Evolutionary conservation across 1,139 yeast genomes (phyloP), one percentile per base, ranked within the genome.

Genomic region (Candida sp.): DNA sequence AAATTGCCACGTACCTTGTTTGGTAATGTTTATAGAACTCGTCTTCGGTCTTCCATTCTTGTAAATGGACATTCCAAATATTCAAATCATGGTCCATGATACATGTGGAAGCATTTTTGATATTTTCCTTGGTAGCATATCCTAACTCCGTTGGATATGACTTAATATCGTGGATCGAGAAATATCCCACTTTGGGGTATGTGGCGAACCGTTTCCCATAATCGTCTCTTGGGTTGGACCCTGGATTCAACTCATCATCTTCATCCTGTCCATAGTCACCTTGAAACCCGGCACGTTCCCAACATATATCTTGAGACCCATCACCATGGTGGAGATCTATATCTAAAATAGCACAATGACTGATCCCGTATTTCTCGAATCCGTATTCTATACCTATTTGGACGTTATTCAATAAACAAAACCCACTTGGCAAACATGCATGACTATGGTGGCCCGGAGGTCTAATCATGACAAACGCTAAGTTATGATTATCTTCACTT

Each of bases 381-480:
- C 96, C 96, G 58, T 88, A 88, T 56, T 87, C 95, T 33, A 87
- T 81, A 4, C 87, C 91, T 42, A 88, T 80, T 50, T 87, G 96
- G 0, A 84, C 95, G 55, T 88, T 88, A 63, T 88, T 88, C 45
- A 88, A 70, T 41, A 88, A 65, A 61, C 96, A 88, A 58, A 88
- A 88, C n/a, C 96, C 96, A 33, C 91, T 82, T 0, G 96, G 96
- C 19, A 81, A 75, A 47, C 86, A 81, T 0, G 90, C 86, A 55
- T 87, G 95, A n/a, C 90, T 84, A 60, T 88, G 96, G 58, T 88
- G 96, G 1, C 96, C 96, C 0, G 96, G 95, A 2, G 95, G 95
- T 44, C 96, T 70, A 38, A 87, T 77, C 3, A 82, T 80, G 0
- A 84, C 83, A 64, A 87, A 87, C 2, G 84, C 84, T 45, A 84